Conservation (phyloP, 2,329 filamentous ascomycete species). For the Ceratocystis albifundus region DNA sequence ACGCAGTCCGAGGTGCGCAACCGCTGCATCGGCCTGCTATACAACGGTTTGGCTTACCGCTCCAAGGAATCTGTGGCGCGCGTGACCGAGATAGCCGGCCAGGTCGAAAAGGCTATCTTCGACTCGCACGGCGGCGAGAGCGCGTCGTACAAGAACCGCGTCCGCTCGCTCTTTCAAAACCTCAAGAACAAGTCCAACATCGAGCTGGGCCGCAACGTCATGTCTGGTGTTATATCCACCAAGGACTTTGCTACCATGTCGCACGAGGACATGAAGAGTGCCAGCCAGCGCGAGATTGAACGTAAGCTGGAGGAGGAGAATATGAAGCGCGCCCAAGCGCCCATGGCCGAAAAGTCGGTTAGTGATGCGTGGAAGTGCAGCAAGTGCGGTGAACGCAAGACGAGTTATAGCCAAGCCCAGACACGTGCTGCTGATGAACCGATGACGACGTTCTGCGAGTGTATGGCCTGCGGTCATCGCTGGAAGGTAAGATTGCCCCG, state of each 20-base stretch:
- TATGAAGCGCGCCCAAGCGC: slow-evolving; percentile 93
- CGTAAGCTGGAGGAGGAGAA: slow-evolving; percentile 74
- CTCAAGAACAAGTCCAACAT: slow-evolving; percentile 86
- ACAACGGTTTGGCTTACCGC: slow-evolving; percentile 69
- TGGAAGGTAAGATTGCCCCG: slow-evolving; percentile 49
- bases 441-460: slow-evolving; percentile 66
- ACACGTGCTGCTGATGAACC: slow-evolving; percentile 93
- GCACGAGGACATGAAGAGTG: slow-evolving; percentile 81
- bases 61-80: slow-evolving; percentile 59
- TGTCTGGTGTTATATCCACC: slow-evolving; percentile 60
- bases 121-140: slow-evolving; percentile 54
- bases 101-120: slow-evolving; percentile 72
- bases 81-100: slow-evolving; percentile 63
- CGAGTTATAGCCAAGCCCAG: slow-evolving; percentile 92
- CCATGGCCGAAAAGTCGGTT: slow-evolving; percentile 82
- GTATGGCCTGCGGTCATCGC: slow-evolving; percentile 55
- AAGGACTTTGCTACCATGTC: slow-evolving; percentile 74
- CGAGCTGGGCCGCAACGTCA: slow-evolving; percentile 61
- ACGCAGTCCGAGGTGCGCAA: slow-evolving; percentile 66
- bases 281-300: slow-evolving; percentile 66
- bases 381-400: slow-evolving; percentile 86
- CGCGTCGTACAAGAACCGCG: slow-evolving; percentile 69
- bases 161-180: slow-evolving; percentile 87
- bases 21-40: slow-evolving; percentile 79
- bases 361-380: slow-evolving; percentile 78